Conservation (phyloP, 169 alveolate genomes). For the Plasmodium gonderi region DNA sequence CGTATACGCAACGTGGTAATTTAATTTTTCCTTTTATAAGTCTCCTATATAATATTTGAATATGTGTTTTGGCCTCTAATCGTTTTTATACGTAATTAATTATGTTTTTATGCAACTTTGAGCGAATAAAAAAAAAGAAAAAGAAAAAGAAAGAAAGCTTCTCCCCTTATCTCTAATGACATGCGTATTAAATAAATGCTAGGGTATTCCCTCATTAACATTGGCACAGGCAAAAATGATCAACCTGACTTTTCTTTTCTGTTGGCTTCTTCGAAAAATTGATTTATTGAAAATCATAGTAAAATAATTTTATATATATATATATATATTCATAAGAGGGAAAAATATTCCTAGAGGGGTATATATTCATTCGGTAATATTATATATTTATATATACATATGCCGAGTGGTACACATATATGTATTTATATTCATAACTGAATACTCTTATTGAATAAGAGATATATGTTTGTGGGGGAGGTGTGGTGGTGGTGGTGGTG, state of each 20-base stretch:
- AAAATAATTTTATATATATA: conserved; percentile 38
- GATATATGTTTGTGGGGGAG: neutral
- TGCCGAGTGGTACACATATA: neutral
- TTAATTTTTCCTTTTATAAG: neutral
- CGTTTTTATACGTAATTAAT: too few species aligned
- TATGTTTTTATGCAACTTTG: too few species aligned
- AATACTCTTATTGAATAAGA: neutral
- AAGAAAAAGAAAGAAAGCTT: neutral
- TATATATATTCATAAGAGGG: conserved; percentile 11
- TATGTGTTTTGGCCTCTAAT: neutral
- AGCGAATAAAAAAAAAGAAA: too few species aligned
- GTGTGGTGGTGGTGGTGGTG: neutral
- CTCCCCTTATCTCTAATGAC: neutral
- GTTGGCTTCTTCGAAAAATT: conserved; percentile 47
- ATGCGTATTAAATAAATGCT: neutral
- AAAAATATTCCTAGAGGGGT: conserved; percentile 7
- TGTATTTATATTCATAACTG: neutral
- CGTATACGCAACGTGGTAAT: neutral
- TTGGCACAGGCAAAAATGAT: conserved; percentile 51
- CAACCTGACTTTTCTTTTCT: conserved; percentile 47
- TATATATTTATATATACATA: conserved; percentile 3
- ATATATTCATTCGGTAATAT: conserved; percentile 6
- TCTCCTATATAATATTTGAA: neutral
- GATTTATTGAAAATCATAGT: conserved; percentile 58
- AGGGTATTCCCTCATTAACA: conserved; percentile 73